Conservation (phyloP, 345 rosid species). For the Hibiscus syriacus region DNA sequence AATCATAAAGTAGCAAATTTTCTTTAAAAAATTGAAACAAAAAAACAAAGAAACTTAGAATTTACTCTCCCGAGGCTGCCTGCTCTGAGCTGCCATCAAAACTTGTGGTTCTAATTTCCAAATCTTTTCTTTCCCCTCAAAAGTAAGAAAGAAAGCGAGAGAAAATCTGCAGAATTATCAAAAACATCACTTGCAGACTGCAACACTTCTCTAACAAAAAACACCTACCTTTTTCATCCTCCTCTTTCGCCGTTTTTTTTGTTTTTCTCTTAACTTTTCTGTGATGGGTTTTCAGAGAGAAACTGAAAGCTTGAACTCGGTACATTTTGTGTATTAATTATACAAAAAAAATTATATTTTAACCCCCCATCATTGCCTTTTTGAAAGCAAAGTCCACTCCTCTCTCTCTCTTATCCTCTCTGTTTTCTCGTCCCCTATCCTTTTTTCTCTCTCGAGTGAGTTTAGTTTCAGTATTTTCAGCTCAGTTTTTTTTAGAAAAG, state of each 20-base stretch:
- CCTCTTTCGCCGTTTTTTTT: no score
- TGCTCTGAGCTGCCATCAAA: constrained; percentile 15
- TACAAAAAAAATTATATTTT: neutral
- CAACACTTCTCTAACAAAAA: neutral
- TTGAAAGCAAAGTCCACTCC: constrained; percentile 25
- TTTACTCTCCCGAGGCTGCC: constrained; percentile 13
- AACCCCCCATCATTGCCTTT: constrained; percentile 24
- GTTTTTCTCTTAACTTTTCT: no score
- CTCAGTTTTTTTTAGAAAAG: neutral
- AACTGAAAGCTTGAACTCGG: no score
- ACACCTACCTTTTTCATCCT: neutral
- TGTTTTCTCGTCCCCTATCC: neutral
- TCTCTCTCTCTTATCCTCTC: neutral
- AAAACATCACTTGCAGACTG: neutral
- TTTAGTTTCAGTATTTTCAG: no score
- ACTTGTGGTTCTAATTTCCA: constrained; percentile 15
- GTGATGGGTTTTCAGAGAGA: no score
- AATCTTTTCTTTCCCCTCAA: neutral
- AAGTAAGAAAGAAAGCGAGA: neutral
- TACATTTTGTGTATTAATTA: no score
- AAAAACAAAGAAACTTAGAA: neutral
- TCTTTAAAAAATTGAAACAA: no score
- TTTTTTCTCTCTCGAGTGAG: no score
- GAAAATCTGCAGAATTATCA: neutral
- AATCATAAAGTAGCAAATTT: neutral